These are phyloP conservation scores for Aspergillus sp. DNA, from an alignment of 2,329 filamentous ascomycete species.

Conservation along the genomic window DNA sequence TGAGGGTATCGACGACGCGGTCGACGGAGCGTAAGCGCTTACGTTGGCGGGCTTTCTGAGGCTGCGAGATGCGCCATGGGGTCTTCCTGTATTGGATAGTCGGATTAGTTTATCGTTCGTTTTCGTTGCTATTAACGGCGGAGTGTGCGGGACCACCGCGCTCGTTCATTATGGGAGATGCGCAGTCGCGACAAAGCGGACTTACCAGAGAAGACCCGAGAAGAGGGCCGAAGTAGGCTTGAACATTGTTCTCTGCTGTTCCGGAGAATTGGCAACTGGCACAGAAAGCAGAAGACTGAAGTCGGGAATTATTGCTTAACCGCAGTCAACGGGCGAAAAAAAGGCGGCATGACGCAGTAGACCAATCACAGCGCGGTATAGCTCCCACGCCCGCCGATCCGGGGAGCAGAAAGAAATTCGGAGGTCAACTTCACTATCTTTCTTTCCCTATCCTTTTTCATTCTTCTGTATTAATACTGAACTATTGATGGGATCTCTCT, in stretches of 20 bases:
- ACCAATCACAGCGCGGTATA: conserved; percentile 12
- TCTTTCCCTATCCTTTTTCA: not conserved
- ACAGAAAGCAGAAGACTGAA: no score
- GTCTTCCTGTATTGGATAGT: conserved; percentile 62
- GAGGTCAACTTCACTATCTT: not conserved
- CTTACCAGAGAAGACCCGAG: conserved; percentile 74
- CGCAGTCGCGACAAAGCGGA: not conserved
- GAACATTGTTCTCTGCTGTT: conserved; percentile 58
- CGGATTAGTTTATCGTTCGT: no score
- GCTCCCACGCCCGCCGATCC: conserved; percentile 10
- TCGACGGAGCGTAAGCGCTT: conserved; percentile 79
- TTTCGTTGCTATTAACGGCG: not conserved
- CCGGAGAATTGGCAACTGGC: not conserved
- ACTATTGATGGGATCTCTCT: conserved; percentile 15
- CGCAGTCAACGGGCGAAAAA: conserved; percentile 6
- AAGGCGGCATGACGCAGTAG: conserved; percentile 14
- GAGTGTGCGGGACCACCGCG: conserved; percentile 10
- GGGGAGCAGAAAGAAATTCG: not conserved
- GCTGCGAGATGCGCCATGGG: conserved; percentile 87
- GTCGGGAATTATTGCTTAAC: no score
- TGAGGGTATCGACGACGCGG: conserved; percentile 74
- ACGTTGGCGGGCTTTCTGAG: conserved; percentile 83
- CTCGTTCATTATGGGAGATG: not conserved
- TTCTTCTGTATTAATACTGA: conserved; percentile 1
- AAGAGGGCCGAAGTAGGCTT: conserved; percentile 69